These are phyloP conservation scores for Coccomyxa sp. DNA, from an alignment of 139 green algal species.

Conservation along the genomic window DNA sequence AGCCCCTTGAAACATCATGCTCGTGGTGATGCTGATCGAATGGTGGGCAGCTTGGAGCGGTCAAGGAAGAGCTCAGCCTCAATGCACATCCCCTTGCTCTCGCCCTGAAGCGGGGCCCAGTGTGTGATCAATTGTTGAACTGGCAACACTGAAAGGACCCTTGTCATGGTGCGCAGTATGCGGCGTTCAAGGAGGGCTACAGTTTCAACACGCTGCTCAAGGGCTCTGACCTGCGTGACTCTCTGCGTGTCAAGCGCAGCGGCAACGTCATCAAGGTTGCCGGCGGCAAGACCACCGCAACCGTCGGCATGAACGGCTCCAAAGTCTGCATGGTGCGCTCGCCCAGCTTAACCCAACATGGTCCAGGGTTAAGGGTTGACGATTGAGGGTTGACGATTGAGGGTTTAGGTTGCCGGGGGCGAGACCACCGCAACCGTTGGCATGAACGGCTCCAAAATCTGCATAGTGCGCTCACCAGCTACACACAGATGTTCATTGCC, in stretches of 20 bases:
- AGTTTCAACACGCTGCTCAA: constrained; percentile 6
- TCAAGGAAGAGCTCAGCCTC: no score
- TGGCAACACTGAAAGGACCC: not conserved
- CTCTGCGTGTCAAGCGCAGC: not conserved
- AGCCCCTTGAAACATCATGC: no score
- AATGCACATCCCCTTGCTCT: not conserved
- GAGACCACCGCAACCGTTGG: not conserved
- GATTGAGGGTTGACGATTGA: no score
- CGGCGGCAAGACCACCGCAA: not conserved
- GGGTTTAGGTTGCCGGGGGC: not conserved
- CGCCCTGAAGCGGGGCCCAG: not conserved
- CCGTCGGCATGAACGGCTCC: not conserved
- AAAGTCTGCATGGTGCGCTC: constrained; percentile 1
- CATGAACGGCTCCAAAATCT: not conserved
- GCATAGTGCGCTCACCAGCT: not conserved
- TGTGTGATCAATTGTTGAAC: not conserved
- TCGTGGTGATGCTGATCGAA: no score
- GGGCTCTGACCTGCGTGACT: not conserved
- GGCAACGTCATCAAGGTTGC: not conserved
- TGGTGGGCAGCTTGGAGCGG: no score
- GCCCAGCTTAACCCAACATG: no score
- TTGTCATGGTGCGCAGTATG: not conserved
- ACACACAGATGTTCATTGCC: no score
- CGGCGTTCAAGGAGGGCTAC: constrained; percentile 1
- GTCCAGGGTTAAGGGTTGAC: no score